Conservation (phyloP, 768 basidiomycete species). For the Kwoniella heveanensis region DNA sequence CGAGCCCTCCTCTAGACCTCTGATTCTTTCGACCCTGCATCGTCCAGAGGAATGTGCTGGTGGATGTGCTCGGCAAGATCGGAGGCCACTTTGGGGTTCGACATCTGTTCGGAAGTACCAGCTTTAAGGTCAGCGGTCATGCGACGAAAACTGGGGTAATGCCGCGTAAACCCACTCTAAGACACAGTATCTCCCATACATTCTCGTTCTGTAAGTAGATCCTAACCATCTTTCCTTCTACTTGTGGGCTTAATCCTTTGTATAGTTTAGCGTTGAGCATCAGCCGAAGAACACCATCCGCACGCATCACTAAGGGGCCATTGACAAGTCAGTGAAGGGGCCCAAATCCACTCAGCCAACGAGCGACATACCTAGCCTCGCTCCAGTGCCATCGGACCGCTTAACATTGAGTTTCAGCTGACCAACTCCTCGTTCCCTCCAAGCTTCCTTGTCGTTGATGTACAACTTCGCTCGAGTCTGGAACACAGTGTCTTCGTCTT, state of each 20-base stretch:
- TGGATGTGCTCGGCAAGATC: conserved; percentile 38
- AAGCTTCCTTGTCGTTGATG: conserved; percentile 53
- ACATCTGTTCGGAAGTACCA: conserved; percentile 16
- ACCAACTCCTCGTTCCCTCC: conserved; percentile 57
- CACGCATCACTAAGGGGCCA: conserved; percentile 59
- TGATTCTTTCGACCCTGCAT: not conserved
- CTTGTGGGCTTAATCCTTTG: conserved; percentile 48
- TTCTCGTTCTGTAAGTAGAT: conserved; percentile 46
- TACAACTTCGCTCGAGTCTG: conserved; percentile 56
- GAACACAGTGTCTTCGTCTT: conserved; percentile 56
- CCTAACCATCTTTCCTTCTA: conserved; percentile 53
- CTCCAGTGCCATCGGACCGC: conserved; percentile 38
- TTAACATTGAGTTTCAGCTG: conserved; percentile 54
- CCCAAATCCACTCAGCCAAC: too few relatives aligned
- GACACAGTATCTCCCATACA: conserved; percentile 38
- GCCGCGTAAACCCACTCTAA: conserved; percentile 50
- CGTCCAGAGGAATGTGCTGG: conserved; percentile 15
- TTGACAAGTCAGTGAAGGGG: too few relatives aligned
- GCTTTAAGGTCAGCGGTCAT: not conserved
- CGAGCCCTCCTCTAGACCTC: not conserved
- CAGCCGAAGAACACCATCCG: conserved; percentile 57
- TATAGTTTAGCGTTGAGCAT: conserved; percentile 57
- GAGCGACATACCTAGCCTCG: conserved; percentile 54
- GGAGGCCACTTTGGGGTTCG: conserved; percentile 33
- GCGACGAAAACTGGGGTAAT: not conserved